Evolutionary conservation across 352 stramenopile species (phyloP), one percentile per base, ranked within the genome.

Genomic region (Globisporangium uncinulatum): DNA sequence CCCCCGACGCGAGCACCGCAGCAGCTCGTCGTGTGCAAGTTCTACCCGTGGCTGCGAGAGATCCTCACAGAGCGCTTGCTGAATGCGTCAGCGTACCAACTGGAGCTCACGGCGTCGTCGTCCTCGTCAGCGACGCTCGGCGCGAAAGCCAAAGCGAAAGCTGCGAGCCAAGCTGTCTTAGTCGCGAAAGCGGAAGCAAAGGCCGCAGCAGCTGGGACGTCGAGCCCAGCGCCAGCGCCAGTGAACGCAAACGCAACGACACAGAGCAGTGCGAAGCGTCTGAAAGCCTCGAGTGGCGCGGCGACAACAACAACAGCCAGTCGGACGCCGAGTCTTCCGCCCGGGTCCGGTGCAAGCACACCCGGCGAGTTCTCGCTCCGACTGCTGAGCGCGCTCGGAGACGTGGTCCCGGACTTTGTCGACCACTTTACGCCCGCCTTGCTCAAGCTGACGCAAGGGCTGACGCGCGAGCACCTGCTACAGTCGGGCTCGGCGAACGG

Each of bases 1-100:
- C 86, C 86, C 29, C 83, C 85, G 1, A 79, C 65, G 32, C 71
- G 70, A 20, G 74, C 83, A 5, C 82, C 85, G 0, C 79, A 86
- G 56, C 77, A 89, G 43, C 66, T 96, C 6, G 62, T 89, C 7
- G 72, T 81, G 41, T 93, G 85, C 63, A 92, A 94, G 39, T 96
- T 94, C 47, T 96, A 96, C 62, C 79, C 78, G 14, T 96, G 86
- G 86, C 76, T 96, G 10, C 81, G 82, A 32, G 85, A 94, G 21
- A 92, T 93, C 65, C 69, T 96, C 47, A 89, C 82, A 37, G 83
- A 95, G 34, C 76, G 85, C 24, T 59, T 96, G 17, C 50, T 91
- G 45, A 91, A 78, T 43, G 83, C 83, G 17, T 69, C 74, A 4
- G 63, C 75, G 13, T 74, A 80, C 49, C 79, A 89, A 42, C 78